Percentiles rank a stretch among this genome's conserved stretches.
phyloP scores from a whole-genome alignment of 805 yeast genomes.

The Schizosaccharomyces cryophilus region DNA sequence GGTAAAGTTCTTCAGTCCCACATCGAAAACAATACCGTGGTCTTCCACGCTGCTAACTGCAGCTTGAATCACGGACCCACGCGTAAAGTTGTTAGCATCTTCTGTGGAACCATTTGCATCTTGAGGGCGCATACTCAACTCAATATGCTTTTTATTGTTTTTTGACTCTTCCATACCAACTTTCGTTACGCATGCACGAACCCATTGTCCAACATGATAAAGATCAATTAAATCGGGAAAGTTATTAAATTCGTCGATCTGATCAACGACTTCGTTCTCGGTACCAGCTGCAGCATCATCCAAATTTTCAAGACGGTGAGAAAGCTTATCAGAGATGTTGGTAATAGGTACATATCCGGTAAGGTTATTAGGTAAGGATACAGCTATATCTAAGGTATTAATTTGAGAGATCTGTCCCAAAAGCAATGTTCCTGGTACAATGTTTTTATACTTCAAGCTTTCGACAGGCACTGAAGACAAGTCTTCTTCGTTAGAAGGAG shows the following conservation, averaged over 20 bases:
- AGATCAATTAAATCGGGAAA: conserved; percentile 27
- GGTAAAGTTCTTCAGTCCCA: conserved; percentile 32
- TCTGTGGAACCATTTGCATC: conserved; percentile 36
- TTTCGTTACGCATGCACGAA: conserved; percentile 53
- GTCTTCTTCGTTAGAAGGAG: background rate
- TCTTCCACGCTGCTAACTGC: conserved; percentile 66
- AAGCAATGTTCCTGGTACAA: conserved; percentile 47
- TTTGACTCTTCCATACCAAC: conserved; percentile 19
- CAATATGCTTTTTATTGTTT: conserved; percentile 34
- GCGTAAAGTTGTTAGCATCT: conserved; percentile 33
- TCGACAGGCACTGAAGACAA: background rate
- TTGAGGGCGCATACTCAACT: conserved; percentile 50
- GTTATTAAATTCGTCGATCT: conserved; percentile 12
- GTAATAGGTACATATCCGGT: conserved; percentile 59
- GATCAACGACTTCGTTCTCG: conserved; percentile 15
- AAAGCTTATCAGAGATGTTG: conserved; percentile 38
- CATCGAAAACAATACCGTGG: conserved; percentile 59
- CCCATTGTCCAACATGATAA: conserved; percentile 61
- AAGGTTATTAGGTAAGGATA: conserved; percentile 60
- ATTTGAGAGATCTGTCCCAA: conserved; percentile 53
- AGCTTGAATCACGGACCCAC: conserved; percentile 48
- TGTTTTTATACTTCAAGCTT: conserved; percentile 29
- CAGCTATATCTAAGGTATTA: conserved; percentile 33
- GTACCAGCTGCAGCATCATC: conserved; percentile 21
- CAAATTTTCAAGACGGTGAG: conserved; percentile 28